Conservation (phyloP, 352 stramenopile species). For the Phytophthora tubulina region DNA sequence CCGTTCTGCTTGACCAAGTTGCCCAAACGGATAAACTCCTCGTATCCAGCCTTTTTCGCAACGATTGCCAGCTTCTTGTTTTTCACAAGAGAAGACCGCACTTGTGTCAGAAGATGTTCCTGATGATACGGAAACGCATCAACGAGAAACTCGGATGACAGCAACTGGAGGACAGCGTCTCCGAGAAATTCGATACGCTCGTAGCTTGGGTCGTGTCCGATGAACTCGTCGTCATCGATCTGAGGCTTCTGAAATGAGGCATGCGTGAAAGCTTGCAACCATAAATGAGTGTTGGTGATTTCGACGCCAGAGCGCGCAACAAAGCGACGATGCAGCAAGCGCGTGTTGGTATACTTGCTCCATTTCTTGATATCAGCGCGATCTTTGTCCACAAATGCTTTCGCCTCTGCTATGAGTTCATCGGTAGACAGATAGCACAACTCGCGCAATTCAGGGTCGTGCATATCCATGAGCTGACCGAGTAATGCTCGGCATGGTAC, state of each 20-base stretch:
- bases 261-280: slow-evolving; percentile 84
- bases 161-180: slow-evolving; percentile 82
- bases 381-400: slow-evolving; percentile 65
- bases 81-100: slow-evolving; percentile 86
- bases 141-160: slow-evolving; percentile 84
- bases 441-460: slow-evolving; percentile 65
- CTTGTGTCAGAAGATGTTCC: slow-evolving; percentile 81
- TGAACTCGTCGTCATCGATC: slow-evolving; percentile 75
- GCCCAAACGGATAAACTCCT: slow-evolving; percentile 79
- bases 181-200: slow-evolving; percentile 90
- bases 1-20: slow-evolving; percentile 64
- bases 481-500: slow-evolving; percentile 71
- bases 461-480: slow-evolving; percentile 64
- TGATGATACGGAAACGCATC: slow-evolving; percentile 86
- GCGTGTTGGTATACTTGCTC: slow-evolving; percentile 54
- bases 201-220: slow-evolving; percentile 77
- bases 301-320: slow-evolving; percentile 52
- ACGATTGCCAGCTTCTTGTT: slow-evolving; percentile 80
- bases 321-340: slow-evolving; percentile 70
- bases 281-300: slow-evolving; percentile 77
- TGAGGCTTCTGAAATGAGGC: slow-evolving; percentile 77
- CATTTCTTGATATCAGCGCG: slow-evolving; percentile 59
- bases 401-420: slow-evolving; percentile 55
- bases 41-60: slow-evolving; percentile 63
- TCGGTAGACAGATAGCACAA: slow-evolving; percentile 70